Evolutionary conservation across 106 monocot species (phyloP), one percentile per base, ranked within the genome.

Genomic region (Acorus calamus): DNA sequence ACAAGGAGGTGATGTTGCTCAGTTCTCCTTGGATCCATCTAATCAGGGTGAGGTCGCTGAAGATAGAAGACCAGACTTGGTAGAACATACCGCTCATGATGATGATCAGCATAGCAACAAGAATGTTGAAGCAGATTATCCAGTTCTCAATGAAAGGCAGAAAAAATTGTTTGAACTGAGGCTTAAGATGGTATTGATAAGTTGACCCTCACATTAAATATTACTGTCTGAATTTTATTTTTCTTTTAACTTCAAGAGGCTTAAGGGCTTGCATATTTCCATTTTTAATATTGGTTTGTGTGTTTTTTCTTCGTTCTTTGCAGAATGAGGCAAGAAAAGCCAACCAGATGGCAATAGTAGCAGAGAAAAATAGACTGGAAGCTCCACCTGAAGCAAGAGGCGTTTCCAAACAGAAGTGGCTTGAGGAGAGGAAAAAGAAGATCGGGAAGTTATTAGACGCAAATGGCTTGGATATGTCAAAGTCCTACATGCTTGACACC

Each of bases 401-500:
- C 9, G 63, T 98, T 59, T 98, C 98, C 2, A 98, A 98, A 67
- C 85, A 85, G 63, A 88, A 98, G 50, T 98, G 92, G 92, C 67
- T 98, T 47, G 98, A 98, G 44, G 92, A 98, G 46, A 85, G 92
- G 65, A 98, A 92, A 60, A 98, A 98, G 71, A 91, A 83, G 72
- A 98, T 98, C 44, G 98, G 92, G 44, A 98, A 91, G 68, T 75
- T 98, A 14, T 83, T 98, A 44, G 98, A 98, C 83, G 85, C 91
- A 8, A 92, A 98, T 77, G 98, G 98, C 46, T 69, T 98, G 55
- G 98, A 92, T 54, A 83, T 98, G 91, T 77, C 79, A 51, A 86
- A 92, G 50, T 87, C 98, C 0, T 92, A 92, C 70, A 98, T 98
- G 98, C 98, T 98, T 69, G 98, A 98, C 72, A 98, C 92, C 51